Evolutionary conservation across 768 basidiomycete species (phyloP).

Genomic region (Leccinum aurantiacum): DNA sequence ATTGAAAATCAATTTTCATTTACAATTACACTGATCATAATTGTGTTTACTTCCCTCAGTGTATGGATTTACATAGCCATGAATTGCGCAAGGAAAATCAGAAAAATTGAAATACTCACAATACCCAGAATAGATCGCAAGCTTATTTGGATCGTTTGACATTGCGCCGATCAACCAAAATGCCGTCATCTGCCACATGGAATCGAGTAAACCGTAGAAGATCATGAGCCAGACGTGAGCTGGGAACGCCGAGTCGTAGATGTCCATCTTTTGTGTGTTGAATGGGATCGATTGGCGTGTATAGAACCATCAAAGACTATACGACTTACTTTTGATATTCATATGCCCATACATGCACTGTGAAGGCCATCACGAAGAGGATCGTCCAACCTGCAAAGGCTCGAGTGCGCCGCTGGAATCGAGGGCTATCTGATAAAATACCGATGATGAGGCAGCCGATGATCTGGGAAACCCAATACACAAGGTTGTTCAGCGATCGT

Average conservation of each 20-base stretch:
- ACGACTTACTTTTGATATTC: constrained; percentile 62
- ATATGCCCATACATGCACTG: constrained; percentile 73
- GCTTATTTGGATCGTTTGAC: constrained; percentile 75
- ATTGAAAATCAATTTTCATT: too few species aligned
- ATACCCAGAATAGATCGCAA: constrained; percentile 77
- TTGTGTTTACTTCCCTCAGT: too few species aligned
- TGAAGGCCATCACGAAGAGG: constrained; percentile 59
- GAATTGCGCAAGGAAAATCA: background rate
- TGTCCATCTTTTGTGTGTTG: constrained; percentile 52
- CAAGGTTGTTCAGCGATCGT: constrained; percentile 69
- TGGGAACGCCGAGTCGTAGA: constrained; percentile 31
- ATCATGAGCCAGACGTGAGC: constrained; percentile 58
- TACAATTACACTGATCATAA: too few species aligned
- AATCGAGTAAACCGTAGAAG: constrained; percentile 72
- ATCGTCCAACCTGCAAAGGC: constrained; percentile 67
- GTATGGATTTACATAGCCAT: background rate
- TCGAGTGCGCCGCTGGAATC: constrained; percentile 57
- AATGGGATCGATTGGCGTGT: constrained; percentile 51
- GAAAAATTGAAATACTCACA: constrained; percentile 61
- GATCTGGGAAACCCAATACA: constrained; percentile 76
- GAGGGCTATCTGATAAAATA: constrained; percentile 56
- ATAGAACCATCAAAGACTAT: constrained; percentile 33
- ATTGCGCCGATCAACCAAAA: constrained; percentile 85
- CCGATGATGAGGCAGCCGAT: constrained; percentile 43
- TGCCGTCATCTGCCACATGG: constrained; percentile 79